A percentile compares a stretch with the other conserved stretches of the same genome.
These are phyloP conservation scores for Ustanciosporium gigantosporum DNA, from an alignment of 1,284 basidiomycete genomes.

Conservation along the genomic window DNA sequence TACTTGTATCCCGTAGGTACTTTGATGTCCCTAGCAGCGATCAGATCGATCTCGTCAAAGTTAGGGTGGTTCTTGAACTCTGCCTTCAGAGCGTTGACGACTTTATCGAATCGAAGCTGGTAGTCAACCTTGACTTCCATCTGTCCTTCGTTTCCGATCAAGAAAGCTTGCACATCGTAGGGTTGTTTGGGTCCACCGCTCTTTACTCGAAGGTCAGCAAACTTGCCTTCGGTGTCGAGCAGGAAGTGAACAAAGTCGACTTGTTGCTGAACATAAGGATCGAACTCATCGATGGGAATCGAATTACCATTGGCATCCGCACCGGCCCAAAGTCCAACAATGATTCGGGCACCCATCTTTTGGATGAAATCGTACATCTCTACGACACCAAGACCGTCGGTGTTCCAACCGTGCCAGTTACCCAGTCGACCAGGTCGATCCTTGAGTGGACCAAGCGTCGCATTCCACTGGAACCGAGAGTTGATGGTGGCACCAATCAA, in stretches of 20 bases:
- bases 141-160: slow-evolving; percentile 66
- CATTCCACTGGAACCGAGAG: slow-evolving; percentile 72
- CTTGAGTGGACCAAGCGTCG: slow-evolving; percentile 65
- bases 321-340: slow-evolving; percentile 73
- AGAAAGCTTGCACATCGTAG: slow-evolving; percentile 69
- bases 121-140: slow-evolving; percentile 61
- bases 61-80: slow-evolving; percentile 67
- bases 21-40: slow-evolving; percentile 21
- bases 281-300: slow-evolving; percentile 66
- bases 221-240: slow-evolving; percentile 28
- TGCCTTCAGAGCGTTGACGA: slow-evolving; percentile 66
- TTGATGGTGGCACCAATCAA: slow-evolving; percentile 64
- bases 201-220: slow-evolving; percentile 23
- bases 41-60: slow-evolving; percentile 40
- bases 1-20: slow-evolving; percentile 36
- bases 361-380: slow-evolving; percentile 73
- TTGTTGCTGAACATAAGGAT: slow-evolving; percentile 68
- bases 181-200: slow-evolving; percentile 62
- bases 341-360: slow-evolving; percentile 65
- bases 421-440: slow-evolving; percentile 64
- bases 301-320: slow-evolving; percentile 49
- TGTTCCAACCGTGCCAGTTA: slow-evolving; percentile 66
- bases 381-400: slow-evolving; percentile 67
- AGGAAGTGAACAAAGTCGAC: slow-evolving; percentile 40
- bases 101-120: slow-evolving; percentile 69